phyloP scores from a whole-genome alignment of 1,284 basidiomycete species.

The Amylostereum areolatum region DNA sequence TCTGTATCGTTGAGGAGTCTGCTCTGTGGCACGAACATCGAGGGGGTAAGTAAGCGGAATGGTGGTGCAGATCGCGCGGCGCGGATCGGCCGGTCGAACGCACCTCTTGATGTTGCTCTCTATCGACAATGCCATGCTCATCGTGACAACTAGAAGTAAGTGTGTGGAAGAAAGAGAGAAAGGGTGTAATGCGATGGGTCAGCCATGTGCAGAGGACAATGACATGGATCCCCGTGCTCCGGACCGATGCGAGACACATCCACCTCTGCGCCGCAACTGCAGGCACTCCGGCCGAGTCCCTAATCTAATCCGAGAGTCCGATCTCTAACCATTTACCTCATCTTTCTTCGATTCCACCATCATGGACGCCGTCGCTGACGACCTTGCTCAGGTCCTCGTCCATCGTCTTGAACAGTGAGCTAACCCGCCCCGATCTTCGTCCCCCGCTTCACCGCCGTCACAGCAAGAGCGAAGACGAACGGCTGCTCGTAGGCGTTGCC shows the following conservation, averaged over 20 bases:
- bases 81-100: background rate
- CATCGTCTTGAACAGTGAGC: conserved; percentile 21
- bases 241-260: too few species aligned
- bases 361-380: conserved; percentile 29
- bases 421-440: too few species aligned
- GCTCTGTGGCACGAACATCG: conserved; percentile 20
- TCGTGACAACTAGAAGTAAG: background rate
- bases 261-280: too few species aligned
- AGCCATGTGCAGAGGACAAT: too few species aligned
- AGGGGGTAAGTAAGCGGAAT: background rate
- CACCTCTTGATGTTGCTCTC: conserved; percentile 12
- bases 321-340: background rate
- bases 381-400: conserved; percentile 25
- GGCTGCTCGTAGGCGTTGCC: conserved; percentile 61
- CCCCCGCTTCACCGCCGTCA: too few species aligned
- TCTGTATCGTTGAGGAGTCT: conserved; percentile 52
- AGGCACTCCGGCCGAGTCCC: too few species aligned
- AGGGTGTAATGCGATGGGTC: too few species aligned
- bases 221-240: too few species aligned
- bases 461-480: conserved; percentile 11
- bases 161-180: too few species aligned
- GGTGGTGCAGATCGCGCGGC: conserved; percentile 6
- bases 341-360: background rate
- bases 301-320: too few species aligned
- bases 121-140: conserved; percentile 7